Evolutionary conservation across 495 filamentous ascomycete species (phyloP).

Genomic region (Opeltia flavorubescens): DNA sequence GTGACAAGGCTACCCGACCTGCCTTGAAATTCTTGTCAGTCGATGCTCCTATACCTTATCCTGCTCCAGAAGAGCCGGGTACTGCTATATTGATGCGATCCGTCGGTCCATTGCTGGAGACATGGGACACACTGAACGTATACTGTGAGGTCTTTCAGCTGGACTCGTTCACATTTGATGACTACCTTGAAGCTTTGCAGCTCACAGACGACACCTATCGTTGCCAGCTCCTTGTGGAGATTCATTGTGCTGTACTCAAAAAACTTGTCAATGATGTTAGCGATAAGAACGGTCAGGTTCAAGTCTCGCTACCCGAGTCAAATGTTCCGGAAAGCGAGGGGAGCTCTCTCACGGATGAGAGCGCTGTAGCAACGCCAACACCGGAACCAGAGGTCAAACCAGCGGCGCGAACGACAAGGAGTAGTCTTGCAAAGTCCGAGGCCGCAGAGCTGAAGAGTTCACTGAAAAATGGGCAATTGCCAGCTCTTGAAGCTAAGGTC

Average conservation of each 20-base stretch:
- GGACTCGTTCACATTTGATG: conserved; percentile 95
- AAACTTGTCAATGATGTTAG: conserved; percentile 62
- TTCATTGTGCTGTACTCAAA: conserved; percentile 85
- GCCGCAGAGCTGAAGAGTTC: conserved; percentile 44
- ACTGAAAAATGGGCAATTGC: conserved; percentile 17
- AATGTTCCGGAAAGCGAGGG: conserved; percentile 52
- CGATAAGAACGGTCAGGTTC: conserved; percentile 58
- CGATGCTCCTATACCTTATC: conserved; percentile 31
- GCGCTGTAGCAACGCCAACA: conserved; percentile 35
- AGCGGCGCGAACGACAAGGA: conserved; percentile 59
- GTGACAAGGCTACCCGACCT: conserved; percentile 49
- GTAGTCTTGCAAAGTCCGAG: conserved; percentile 72
- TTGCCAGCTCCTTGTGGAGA: conserved; percentile 79
- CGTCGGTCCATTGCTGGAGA: conserved; percentile 67
- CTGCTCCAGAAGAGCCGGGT: conserved; percentile 8
- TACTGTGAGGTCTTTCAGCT: conserved; percentile 86
- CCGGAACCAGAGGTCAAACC: conserved; percentile 53
- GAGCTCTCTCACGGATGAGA: conserved; percentile 31
- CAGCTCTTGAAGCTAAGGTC: conserved; percentile 27
- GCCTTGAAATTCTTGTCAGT: conserved; percentile 61
- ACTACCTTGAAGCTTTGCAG: conserved; percentile 79
- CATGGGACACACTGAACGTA: conserved; percentile 92
- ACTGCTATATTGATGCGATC: conserved; percentile 59
- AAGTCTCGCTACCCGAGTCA: conserved; percentile 64
- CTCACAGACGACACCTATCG: conserved; percentile 62